Evolutionary conservation across 805 yeast species (phyloP).

Genomic region (Yarrowia porcina): DNA sequence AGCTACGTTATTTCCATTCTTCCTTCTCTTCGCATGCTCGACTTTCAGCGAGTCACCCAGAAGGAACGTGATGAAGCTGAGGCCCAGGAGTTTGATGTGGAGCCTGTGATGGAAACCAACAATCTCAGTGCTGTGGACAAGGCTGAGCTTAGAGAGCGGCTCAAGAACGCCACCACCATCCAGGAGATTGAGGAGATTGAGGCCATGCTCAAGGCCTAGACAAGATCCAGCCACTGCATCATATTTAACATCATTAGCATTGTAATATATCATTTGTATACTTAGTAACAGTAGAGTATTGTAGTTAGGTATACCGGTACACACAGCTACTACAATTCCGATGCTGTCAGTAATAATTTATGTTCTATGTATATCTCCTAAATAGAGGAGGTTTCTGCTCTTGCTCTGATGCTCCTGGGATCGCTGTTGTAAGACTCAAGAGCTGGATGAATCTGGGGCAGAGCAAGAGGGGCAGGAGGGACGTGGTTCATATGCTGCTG

Average conservation of each 20-base stretch:
- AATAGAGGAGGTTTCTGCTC: not conserved
- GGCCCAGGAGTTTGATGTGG: slow-evolving; percentile 34
- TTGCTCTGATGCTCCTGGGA: not conserved
- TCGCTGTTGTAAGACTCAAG: not conserved
- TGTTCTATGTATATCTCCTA: slow-evolving; percentile 11
- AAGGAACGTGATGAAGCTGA: slow-evolving; percentile 45
- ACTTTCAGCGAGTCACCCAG: slow-evolving; percentile 67
- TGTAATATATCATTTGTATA: not conserved
- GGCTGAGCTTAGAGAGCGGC: slow-evolving; percentile 48
- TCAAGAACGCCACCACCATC: slow-evolving; percentile 62
- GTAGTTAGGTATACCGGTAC: too few relatives aligned
- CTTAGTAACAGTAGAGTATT: too few relatives aligned
- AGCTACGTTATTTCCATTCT: slow-evolving; percentile 55
- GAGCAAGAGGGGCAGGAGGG: not conserved
- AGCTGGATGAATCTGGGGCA: slow-evolving; percentile 1
- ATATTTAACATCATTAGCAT: slow-evolving; percentile 6
- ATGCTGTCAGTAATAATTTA: slow-evolving; percentile 17
- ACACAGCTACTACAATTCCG: not conserved
- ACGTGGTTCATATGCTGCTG: not conserved
- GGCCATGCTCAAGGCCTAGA: slow-evolving; percentile 41
- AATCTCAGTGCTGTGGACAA: slow-evolving; percentile 41
- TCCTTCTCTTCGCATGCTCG: slow-evolving; percentile 64
- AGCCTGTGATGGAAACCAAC: slow-evolving; percentile 46
- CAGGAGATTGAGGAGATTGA: slow-evolving; percentile 76
- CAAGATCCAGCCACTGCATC: not conserved